phyloP scores from a whole-genome alignment of 768 basidiomycete species.

The Trametes gibbosa region DNA sequence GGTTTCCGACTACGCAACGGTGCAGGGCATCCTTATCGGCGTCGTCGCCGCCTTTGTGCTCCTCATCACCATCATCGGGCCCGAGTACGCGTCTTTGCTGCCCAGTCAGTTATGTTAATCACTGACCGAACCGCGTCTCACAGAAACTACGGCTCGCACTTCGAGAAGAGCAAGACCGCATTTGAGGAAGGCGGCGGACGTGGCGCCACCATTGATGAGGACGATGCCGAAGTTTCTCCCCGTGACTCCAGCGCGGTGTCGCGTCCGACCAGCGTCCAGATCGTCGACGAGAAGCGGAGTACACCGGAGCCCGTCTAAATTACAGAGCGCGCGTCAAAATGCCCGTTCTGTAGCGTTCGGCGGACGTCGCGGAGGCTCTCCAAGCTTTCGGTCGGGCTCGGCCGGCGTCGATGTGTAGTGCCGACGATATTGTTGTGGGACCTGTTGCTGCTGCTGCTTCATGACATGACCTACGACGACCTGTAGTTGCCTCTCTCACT shows the following conservation, averaged over 20 bases:
- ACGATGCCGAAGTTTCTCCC: constrained; percentile 10
- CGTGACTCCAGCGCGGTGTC: constrained; percentile 3
- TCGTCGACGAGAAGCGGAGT: constrained; percentile 18
- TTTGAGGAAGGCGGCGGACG: constrained; percentile 71
- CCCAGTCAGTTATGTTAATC: too few relatives aligned
- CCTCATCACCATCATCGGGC: constrained; percentile 73
- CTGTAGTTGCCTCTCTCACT: not conserved
- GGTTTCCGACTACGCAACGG: constrained; percentile 50
- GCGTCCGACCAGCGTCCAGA: constrained; percentile 18
- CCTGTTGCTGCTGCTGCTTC: not conserved
- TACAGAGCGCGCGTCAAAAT: not conserved
- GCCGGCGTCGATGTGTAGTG: not conserved
- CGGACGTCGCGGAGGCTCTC: not conserved
- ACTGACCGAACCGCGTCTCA: not conserved
- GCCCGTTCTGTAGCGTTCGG: not conserved
- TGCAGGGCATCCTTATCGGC: constrained; percentile 85
- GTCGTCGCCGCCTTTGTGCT: constrained; percentile 76
- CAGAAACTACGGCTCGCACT: constrained; percentile 51
- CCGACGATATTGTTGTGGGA: not conserved
- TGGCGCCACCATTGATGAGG: constrained; percentile 39
- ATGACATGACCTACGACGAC: not conserved
- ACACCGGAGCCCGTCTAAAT: constrained; percentile 15
- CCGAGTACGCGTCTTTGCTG: constrained; percentile 50
- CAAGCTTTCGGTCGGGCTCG: not conserved
- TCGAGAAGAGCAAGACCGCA: constrained; percentile 78